Evolutionary conservation across 331 rosid genomes (phyloP).

Genomic region (Quercus lobata): DNA sequence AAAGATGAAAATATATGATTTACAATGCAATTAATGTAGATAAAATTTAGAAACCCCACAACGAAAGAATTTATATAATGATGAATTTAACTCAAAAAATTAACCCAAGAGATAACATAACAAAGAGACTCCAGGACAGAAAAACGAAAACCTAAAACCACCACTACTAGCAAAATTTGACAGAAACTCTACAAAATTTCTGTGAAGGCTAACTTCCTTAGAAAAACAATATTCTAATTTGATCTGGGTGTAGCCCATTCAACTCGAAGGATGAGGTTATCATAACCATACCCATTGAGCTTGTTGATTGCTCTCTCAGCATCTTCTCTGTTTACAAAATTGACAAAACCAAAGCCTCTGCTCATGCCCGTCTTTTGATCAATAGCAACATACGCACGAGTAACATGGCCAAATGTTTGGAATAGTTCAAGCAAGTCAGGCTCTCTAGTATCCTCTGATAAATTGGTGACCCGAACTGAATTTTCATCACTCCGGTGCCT

Average conservation of each 20-base stretch:
- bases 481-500: conserved; percentile 88
- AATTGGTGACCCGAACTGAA: conserved; percentile 93
- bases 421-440: conserved; percentile 89
- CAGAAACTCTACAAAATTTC: neutral
- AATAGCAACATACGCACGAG: conserved; percentile 86
- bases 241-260: conserved; percentile 99
- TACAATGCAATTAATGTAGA: neutral
- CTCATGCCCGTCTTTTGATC: conserved; percentile 89
- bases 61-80: neutral
- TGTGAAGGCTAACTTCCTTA: neutral
- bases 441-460: conserved; percentile 90
- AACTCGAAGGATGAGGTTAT: conserved; percentile 91
- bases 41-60: neutral
- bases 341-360: conserved; percentile 94
- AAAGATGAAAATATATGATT: neutral
- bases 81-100: neutral
- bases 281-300: conserved; percentile 96
- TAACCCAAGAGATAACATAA: neutral
- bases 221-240: conserved; percentile 25
- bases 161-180: neutral
- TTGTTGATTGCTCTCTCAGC: conserved; percentile 95
- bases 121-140: neutral
- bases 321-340: conserved; percentile 89
- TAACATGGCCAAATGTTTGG: conserved; percentile 85
- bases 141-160: neutral